Evolutionary conservation across 2,329 filamentous ascomycete genomes (phyloP), one percentile per base, ranked within the genome.

Genomic region (Cladosporium sp.): DNA sequence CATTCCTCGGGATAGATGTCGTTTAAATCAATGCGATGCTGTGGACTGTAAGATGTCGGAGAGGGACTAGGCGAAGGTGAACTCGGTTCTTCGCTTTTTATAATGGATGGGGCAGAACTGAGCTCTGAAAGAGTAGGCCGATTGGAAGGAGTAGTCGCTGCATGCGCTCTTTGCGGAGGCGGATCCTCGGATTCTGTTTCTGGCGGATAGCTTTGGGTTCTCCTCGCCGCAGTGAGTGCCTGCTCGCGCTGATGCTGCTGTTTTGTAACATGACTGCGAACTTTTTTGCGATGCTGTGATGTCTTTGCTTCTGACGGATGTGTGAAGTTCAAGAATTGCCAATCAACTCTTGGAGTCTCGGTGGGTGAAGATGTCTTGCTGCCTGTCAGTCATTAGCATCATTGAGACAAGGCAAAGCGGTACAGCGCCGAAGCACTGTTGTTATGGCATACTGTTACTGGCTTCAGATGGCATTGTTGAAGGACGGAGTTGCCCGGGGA

Each of bases 1-100:
- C 74, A 79, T 55, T 72, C 66, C 50, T 77, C 69, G 2, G 80
- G 79, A 63, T 81, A 81, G 2, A 77, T 23, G 12, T 75, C 72
- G 18, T 69, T 65, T 7, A 72, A 70, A 52, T 76, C 73, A 65
- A 76, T 64, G 18, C 68, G 68, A 60, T 67, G 40, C n/a, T 66
- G 50, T 57, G 66, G 67, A 55, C 67, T 65, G 49, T 69, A 40
- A 40, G 53, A 21, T 29, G 70, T 64, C 37, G 71, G 68, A n/a
- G 73, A 72, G 14, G 66, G 49, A 23, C 65, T 62, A 10, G 70
- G 65, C 16, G 70, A 72, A 21, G 68, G 66, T 14, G 70, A 71
- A 46, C 52, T 58, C 5, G 70, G 67, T 31, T 31, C 50, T 33
- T 37, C 28, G 10, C 37, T 56, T 14, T n/a, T 16, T 16, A 44